These are phyloP conservation scores for Leucogyrophana mollusca DNA, from an alignment of 768 basidiomycete species.

Conservation along the genomic window DNA sequence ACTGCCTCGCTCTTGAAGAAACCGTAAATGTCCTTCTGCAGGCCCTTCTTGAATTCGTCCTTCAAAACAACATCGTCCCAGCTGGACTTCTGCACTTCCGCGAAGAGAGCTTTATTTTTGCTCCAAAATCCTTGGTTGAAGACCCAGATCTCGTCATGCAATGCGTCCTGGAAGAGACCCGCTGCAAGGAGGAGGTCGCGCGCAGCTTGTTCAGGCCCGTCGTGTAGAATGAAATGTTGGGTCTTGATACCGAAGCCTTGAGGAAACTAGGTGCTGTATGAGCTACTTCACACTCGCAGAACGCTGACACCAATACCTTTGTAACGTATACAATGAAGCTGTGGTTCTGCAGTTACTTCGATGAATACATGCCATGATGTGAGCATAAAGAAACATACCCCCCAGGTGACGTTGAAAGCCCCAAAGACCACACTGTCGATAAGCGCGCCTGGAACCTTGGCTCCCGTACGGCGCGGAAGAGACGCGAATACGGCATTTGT, in stretches of 20 bases:
- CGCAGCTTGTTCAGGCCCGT: conserved; percentile 52
- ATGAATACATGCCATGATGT: not conserved
- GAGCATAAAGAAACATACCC: conserved; percentile 39
- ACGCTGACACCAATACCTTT: conserved; percentile 36
- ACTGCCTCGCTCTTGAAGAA: conserved; percentile 76
- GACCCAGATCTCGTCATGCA: conserved; percentile 75
- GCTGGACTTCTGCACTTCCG: conserved; percentile 57
- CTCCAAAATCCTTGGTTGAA: conserved; percentile 71
- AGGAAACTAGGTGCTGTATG: conserved; percentile 27
- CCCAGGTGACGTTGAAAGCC: conserved; percentile 56
- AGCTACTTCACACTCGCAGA: conserved; percentile 2
- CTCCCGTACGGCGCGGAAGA: conserved; percentile 37
- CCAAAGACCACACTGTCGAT: conserved; percentile 52
- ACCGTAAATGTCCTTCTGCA: conserved; percentile 74
- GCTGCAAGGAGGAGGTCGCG: conserved; percentile 51
- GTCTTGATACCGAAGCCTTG: conserved; percentile 18
- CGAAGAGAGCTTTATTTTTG: conserved; percentile 63
- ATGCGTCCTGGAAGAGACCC: conserved; percentile 49
- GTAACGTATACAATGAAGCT: conserved; percentile 56
- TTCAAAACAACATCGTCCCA: conserved; percentile 79
- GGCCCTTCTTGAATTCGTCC: conserved; percentile 58
- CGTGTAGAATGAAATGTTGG: conserved; percentile 55
- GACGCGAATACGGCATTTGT: conserved; percentile 50
- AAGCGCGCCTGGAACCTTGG: conserved; percentile 50
- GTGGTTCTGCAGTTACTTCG: conserved; percentile 37